Evolutionary conservation across 179 eudicot genomes (phyloP), one percentile per base, ranked within the genome.

Genomic region (Camellia oleifera): DNA sequence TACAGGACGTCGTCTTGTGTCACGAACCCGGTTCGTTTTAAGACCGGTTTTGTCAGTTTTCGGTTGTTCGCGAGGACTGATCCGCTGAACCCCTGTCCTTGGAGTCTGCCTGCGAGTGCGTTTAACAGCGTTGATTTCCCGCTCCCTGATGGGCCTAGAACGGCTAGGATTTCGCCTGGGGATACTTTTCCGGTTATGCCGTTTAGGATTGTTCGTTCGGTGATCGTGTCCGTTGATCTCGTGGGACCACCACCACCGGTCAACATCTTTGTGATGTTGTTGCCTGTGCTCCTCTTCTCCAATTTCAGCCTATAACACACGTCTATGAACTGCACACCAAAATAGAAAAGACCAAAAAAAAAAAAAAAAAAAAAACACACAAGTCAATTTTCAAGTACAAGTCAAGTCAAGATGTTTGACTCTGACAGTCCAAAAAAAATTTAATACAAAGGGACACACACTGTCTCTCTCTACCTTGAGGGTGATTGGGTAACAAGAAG

Each of bases 101-200:
- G 87, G 53, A 91, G 84, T 17, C 98, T 79, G 0, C 98, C 97
- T 1, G 96, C 88, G 0, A 94, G 83, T 2, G 93, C 90, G 74
- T 91, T 94, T 5, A 94, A 86, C 1, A 94, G 87, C 54, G 97
- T 94, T 40, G 98, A 94, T 83, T 94, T 94, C 2, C 97, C 98
- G 70, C 98, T 91, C 3, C 98, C 98, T 0, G 98, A 94, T 54
- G 98, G 98, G 45, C 98, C 98, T 0, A 94, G 91, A 20, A 94
- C 83, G 82, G 97, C 97, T 32, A 94, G 76, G 85, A 94, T 82
- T 57, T 90, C 91, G 8, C 98, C 98, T 2, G 98, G 97, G 45
- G 77, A 70, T 0, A 90, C 97, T 84, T 80, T 85, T 42, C 98
- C 98, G 0, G 96, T 91, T 23, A 94, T 84, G n/a, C 89, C 89